A percentile compares a stretch with the other conserved stretches of the same genome.
Conservation (phyloP, 805 yeast species). For the Saccharomycopsis olivae region DNA sequence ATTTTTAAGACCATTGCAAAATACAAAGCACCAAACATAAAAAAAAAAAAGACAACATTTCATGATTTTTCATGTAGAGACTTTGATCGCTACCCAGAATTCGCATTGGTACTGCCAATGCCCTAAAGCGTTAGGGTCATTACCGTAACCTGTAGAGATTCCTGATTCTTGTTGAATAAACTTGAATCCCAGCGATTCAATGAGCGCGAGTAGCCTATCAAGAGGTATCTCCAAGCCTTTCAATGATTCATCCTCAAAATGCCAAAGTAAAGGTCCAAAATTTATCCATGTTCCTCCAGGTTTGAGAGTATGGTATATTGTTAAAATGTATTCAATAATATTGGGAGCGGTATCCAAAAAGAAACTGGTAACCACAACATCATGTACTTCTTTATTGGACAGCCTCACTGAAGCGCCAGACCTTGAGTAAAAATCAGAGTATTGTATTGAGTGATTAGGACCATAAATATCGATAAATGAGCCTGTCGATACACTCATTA, state of each 20-base stretch:
- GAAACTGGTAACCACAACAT: slow-evolving; percentile 43
- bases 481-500: slow-evolving; percentile 67
- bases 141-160: slow-evolving; percentile 42
- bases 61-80: background rate
- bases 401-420: slow-evolving; percentile 17
- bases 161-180: slow-evolving; percentile 34
- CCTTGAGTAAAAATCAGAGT: slow-evolving; percentile 1
- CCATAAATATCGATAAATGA: slow-evolving; percentile 63
- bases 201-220: slow-evolving; percentile 41
- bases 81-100: slow-evolving; percentile 67
- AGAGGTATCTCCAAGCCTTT: slow-evolving; percentile 51
- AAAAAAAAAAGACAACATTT: background rate
- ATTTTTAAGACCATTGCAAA: background rate
- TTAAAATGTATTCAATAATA: slow-evolving; percentile 43
- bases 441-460: slow-evolving; percentile 27
- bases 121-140: slow-evolving; percentile 40
- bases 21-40: background rate
- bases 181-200: slow-evolving; percentile 39
- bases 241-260: slow-evolving; percentile 46
- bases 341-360: slow-evolving; percentile 58
- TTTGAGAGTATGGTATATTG: slow-evolving; percentile 36
- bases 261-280: slow-evolving; percentile 66
- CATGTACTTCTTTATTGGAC: slow-evolving; percentile 30
- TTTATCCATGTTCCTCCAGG: slow-evolving; percentile 47
- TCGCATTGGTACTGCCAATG: slow-evolving; percentile 51